phyloP scores from a whole-genome alignment of 768 basidiomycete genomes.

The Calocera viscosa region DNA sequence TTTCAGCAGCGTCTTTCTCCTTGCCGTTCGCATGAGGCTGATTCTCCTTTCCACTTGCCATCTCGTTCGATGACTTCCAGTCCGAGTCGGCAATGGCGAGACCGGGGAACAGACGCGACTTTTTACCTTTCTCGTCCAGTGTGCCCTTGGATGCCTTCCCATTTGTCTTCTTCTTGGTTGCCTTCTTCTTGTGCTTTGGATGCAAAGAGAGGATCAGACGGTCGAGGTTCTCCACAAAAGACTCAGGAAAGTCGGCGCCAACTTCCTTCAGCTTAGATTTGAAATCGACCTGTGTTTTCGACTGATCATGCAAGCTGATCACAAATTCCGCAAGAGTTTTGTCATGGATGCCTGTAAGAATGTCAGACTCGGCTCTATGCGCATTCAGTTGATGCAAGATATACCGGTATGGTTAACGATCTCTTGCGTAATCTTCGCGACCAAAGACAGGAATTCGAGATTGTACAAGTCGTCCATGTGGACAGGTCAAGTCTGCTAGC shows the following conservation, averaged over 20 bases:
- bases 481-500: background rate
- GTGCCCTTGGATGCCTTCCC: constrained; percentile 22
- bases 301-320: constrained; percentile 74
- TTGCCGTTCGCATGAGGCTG: constrained; percentile 11
- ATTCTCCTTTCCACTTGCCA: constrained; percentile 20
- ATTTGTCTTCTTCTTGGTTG: constrained; percentile 30
- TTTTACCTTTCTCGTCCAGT: constrained; percentile 55
- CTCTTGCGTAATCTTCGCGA: constrained; percentile 86
- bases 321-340: constrained; percentile 93
- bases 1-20: constrained; percentile 28
- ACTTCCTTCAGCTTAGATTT: constrained; percentile 62
- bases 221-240: constrained; percentile 85
- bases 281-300: constrained; percentile 67
- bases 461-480: constrained; percentile 58
- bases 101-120: constrained; percentile 80
- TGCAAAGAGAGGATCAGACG: constrained; percentile 89
- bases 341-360: constrained; percentile 55
- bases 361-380: background rate
- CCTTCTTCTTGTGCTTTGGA: constrained; percentile 83
- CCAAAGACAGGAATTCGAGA: constrained; percentile 83
- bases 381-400: constrained; percentile 6
- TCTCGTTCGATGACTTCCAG: constrained; percentile 36
- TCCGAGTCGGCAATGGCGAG: constrained; percentile 71
- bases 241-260: constrained; percentile 77
- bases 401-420: constrained; percentile 61